phyloP scores from a whole-genome alignment of 1,284 basidiomycete species.

The Ustilago sp. region DNA sequence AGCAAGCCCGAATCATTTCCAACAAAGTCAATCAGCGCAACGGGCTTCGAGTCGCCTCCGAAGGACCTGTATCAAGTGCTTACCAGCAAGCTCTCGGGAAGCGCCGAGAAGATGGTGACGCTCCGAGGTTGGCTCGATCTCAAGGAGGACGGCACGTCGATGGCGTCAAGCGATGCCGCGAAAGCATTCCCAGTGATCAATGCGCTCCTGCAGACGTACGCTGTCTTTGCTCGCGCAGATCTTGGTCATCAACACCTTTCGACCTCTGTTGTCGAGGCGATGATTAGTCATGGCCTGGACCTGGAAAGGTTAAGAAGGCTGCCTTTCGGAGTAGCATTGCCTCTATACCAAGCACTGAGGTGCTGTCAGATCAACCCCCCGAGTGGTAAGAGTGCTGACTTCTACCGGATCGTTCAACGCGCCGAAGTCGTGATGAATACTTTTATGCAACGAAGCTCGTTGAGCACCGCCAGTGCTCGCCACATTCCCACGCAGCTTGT shows the following conservation, averaged over 20 bases:
- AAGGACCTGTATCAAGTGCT: constrained; percentile 22
- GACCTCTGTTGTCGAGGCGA: constrained; percentile 74
- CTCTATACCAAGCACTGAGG: constrained; percentile 83
- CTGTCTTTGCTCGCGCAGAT: constrained; percentile 14
- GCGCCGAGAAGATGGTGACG: not conserved
- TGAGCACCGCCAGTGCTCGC: constrained; percentile 17
- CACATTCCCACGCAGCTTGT: constrained; percentile 20
- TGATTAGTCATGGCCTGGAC: constrained; percentile 75
- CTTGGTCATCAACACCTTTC: not conserved
- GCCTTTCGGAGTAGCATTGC: constrained; percentile 80
- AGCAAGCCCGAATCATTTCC: not conserved
- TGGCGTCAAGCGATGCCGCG: not conserved
- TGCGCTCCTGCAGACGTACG: constrained; percentile 15
- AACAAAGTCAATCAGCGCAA: not conserved
- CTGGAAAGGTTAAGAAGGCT: constrained; percentile 73
- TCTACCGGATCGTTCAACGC: constrained; percentile 82
- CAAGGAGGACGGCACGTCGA: not conserved
- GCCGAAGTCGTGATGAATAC: constrained; percentile 76
- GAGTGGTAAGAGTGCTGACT: constrained; percentile 77
- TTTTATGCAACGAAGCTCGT: constrained; percentile 13
- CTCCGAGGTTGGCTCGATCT: constrained; percentile 19
- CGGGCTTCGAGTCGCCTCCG: constrained; percentile 4
- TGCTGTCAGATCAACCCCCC: constrained; percentile 83
- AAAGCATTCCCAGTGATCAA: constrained; percentile 20
- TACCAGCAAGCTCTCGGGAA: constrained; percentile 8